These are phyloP conservation scores for Cubamyces sp. DNA, from an alignment of 768 basidiomycete genomes.

Conservation along the genomic window DNA sequence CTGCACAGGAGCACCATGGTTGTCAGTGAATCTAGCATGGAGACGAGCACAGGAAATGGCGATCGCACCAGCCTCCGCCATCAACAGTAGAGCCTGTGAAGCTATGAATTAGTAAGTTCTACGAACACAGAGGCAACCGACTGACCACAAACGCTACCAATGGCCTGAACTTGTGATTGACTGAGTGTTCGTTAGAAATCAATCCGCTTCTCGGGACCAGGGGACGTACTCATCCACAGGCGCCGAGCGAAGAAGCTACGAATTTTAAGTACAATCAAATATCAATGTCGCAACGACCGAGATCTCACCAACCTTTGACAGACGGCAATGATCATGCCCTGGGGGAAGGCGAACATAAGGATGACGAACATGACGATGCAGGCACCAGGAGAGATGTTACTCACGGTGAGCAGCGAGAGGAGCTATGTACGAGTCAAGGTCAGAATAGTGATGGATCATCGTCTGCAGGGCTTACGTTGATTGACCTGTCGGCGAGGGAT, in stretches of 20 bases:
- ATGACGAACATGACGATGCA: no score
- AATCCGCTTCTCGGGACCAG: no score
- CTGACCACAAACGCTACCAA: background rate
- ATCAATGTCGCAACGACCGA: background rate
- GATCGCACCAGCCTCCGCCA: background rate
- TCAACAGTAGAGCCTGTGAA: background rate
- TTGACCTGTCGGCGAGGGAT: background rate
- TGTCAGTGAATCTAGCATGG: background rate
- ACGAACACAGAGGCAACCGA: background rate
- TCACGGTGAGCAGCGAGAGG: background rate
- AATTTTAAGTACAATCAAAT: no score
- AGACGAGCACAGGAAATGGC: no score
- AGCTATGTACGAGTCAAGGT: background rate
- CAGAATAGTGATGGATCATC: no score
- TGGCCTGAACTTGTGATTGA: background rate
- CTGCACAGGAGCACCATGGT: background rate
- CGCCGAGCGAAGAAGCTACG: slow-evolving; percentile 1
- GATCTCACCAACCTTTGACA: background rate
- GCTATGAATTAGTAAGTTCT: background rate
- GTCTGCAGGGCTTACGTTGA: background rate
- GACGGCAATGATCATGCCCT: slow-evolving; percentile 1
- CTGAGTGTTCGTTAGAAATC: background rate
- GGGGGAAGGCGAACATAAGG: no score
- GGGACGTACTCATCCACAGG: background rate
- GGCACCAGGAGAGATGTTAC: background rate